Base-by-base conservation (phyloP, 2,329 filamentous ascomycete genomes). In the Dactylonectria estremocensis region DNA sequence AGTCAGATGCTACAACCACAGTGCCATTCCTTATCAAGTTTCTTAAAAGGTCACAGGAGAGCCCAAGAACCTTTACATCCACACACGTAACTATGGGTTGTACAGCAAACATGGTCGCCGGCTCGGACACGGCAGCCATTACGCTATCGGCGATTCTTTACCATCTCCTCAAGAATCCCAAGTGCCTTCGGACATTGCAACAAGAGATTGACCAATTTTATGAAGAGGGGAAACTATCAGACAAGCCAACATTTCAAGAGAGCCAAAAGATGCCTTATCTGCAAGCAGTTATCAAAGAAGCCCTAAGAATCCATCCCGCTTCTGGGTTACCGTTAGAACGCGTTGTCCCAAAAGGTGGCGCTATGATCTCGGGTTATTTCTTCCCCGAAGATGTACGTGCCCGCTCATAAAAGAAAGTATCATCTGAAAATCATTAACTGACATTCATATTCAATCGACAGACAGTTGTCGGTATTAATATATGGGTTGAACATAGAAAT, bases 11-110 rank as follows among this genome's bases (percentile, higher is more conserved):
- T 5, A 56, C 54, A 2, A 20, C 62, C 14, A 74, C 61, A 35
- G 61, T 74, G 40, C 72, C 74, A 6, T 75, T 74, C 31, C 67
- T 74, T 2, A 67, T 71, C 6, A 74, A 74, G 10, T 73, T 75
- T 4, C 22, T 73, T 1, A 64, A 67, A 7, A 73, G 72, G 16
- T 68, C 72, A n/a, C 20, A 65, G 1, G 53, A 68, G 0, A 50
- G 52, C 0, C 72, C 72, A 0, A 45, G 72, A 2, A 43, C 13
- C 0, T 74, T 74, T 1, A 72, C 72, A 0, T 48, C 65, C 13
- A 69, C 65, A 9, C 72, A 73, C 5, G 63, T 74, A 16, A 53
- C 74, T 0, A 58, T 67, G 14, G 69, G 72, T 0, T 74, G 72
- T 9, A 64, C 64, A 1, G 69, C 72, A 0, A 75, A 75, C 1